Conservation (phyloP, 805 yeast species). For the Metschnikowia matae region DNA sequence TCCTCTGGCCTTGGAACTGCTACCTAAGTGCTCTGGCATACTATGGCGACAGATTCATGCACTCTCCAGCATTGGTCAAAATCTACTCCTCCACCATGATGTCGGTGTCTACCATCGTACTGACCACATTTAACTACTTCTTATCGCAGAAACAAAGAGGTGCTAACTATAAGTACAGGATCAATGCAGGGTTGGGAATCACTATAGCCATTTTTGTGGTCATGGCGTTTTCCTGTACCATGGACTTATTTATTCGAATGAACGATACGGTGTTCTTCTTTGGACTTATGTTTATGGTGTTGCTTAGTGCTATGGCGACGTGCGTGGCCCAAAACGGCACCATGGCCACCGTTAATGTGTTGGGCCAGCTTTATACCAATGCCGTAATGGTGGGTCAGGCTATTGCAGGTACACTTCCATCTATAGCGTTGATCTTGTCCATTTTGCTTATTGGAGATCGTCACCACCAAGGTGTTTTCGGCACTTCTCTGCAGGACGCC, state of each 20-base stretch:
- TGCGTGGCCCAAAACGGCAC: conserved; percentile 86
- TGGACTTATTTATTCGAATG: conserved; percentile 30
- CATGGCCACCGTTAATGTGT: conserved; percentile 77
- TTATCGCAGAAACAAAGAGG: conserved; percentile 64
- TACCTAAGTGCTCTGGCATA: conserved; percentile 82
- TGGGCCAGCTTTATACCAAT: conserved; percentile 77
- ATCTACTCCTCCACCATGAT: conserved; percentile 80
- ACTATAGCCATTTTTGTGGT: conserved; percentile 56
- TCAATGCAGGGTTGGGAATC: conserved; percentile 55
- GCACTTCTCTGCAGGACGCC: conserved; percentile 11
- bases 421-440: conserved; percentile 59
- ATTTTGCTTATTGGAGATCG: conserved; percentile 40
- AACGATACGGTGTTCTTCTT: conserved; percentile 43
- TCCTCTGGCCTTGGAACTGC: conserved; percentile 94
- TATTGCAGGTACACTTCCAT: conserved; percentile 87
- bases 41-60: conserved; percentile 58
- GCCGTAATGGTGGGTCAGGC: conserved; percentile 95
- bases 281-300: conserved; percentile 58
- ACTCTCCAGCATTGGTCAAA: conserved; percentile 47
- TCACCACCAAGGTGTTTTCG: conserved; percentile 12
- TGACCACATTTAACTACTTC: conserved; percentile 54
- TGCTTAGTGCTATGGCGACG: conserved; percentile 67
- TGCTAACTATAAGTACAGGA: conserved; percentile 53
- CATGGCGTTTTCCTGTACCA: conserved; percentile 51
- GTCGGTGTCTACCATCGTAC: conserved; percentile 73